Conservation (phyloP, 2,329 filamentous ascomycete species). For the Bipolaris sorokiniana region DNA sequence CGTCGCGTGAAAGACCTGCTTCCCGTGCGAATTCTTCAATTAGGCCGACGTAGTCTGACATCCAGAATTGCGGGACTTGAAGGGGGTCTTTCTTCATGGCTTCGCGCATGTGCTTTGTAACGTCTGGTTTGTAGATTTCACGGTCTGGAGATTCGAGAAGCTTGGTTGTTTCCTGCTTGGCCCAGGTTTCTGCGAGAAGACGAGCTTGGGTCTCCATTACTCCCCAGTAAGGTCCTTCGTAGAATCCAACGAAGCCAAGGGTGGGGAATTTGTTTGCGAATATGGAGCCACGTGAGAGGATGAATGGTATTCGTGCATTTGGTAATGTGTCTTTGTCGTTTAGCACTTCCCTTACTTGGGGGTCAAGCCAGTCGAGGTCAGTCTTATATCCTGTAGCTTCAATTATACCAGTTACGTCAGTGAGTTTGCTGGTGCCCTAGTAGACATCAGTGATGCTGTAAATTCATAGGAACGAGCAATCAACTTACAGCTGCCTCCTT, state of each 20-base stretch:
- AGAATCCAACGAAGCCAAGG: slow-evolving; percentile 82
- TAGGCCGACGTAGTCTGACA: slow-evolving; percentile 79
- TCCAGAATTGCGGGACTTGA: slow-evolving; percentile 74
- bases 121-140: slow-evolving; percentile 26
- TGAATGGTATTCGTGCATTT: slow-evolving; percentile 53
- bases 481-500: slow-evolving; percentile 11
- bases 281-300: slow-evolving; percentile 73
- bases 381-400: slow-evolving; percentile 76
- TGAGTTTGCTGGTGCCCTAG: slow-evolving; percentile 16
- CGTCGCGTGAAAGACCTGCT: slow-evolving; percentile 58
- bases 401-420: slow-evolving; percentile 62
- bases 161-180: slow-evolving; percentile 25
- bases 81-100: slow-evolving; percentile 40
- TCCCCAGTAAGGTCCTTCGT: slow-evolving; percentile 84
- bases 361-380: slow-evolving; percentile 69
- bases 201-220: slow-evolving; percentile 87
- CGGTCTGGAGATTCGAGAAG: slow-evolving; percentile 14
- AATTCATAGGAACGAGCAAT: not conserved
- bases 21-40: slow-evolving; percentile 72
- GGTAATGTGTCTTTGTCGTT: slow-evolving; percentile 61
- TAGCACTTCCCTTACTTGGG: slow-evolving; percentile 62
- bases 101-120: slow-evolving; percentile 52
- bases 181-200: slow-evolving; percentile 68
- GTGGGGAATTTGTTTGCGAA: slow-evolving; percentile 65
- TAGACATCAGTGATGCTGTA: slow-evolving; percentile 8